phyloP scores from a whole-genome alignment of 805 yeast genomes.

The Teunomyces funiuensis region DNA sequence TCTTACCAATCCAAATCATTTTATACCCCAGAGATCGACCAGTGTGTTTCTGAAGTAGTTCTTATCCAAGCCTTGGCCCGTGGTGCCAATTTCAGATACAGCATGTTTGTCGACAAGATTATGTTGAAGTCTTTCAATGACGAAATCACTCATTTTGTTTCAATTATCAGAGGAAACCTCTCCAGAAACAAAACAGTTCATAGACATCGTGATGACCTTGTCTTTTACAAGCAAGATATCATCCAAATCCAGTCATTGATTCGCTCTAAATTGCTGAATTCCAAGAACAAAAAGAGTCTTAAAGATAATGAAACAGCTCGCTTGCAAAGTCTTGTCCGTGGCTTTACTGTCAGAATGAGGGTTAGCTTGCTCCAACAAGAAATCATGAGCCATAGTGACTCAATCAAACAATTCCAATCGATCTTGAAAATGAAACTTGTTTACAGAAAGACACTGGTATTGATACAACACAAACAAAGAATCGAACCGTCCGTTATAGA shows the following conservation, averaged over 20 bases:
- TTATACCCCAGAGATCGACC: constrained; percentile 1
- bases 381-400: constrained; percentile 9
- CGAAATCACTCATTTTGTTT: constrained; percentile 49
- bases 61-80: constrained; percentile 65
- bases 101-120: constrained; percentile 60
- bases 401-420: constrained; percentile 40
- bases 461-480: constrained; percentile 20
- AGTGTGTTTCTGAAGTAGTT: not conserved
- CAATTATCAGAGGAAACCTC: constrained; percentile 51
- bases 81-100: constrained; percentile 67
- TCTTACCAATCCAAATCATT: not conserved
- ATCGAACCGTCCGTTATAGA: constrained; percentile 23
- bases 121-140: constrained; percentile 58
- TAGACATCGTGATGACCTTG: constrained; percentile 35
- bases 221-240: constrained; percentile 29
- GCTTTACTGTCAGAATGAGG: constrained; percentile 28
- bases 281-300: constrained; percentile 8
- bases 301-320: constrained; percentile 15
- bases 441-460: constrained; percentile 17
- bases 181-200: constrained; percentile 31
- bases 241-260: constrained; percentile 41
- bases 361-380: constrained; percentile 8
- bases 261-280: constrained; percentile 24
- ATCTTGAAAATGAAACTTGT: constrained; percentile 23
- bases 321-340: constrained; percentile 48